Evolutionary conservation across 495 filamentous ascomycete genomes (phyloP).

Genomic region (Tetracladium marchalianum): DNA sequence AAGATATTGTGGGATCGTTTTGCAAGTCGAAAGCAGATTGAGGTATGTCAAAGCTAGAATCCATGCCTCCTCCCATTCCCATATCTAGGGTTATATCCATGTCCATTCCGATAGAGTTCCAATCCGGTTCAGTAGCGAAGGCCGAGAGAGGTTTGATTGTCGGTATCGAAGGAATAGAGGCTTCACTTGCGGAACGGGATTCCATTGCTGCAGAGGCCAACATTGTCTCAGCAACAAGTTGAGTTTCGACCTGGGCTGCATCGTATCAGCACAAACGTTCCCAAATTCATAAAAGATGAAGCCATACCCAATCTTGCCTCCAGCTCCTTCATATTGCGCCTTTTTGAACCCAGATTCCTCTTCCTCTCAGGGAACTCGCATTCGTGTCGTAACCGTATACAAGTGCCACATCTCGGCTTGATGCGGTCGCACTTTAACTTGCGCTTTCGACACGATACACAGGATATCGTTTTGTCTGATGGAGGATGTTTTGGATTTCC

Average conservation of each 20-base stretch:
- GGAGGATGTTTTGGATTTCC: no score
- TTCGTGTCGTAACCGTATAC: conserved; percentile 70
- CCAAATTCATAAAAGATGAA: neutral
- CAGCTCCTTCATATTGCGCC: conserved; percentile 90
- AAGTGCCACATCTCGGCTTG: conserved; percentile 85
- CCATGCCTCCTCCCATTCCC: neutral
- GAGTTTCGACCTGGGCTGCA: conserved; percentile 17
- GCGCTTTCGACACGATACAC: conserved; percentile 80
- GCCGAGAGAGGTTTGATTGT: conserved; percentile 2
- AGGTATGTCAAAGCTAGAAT: conserved; percentile 7
- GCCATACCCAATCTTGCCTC: conserved; percentile 73
- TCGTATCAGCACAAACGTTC: neutral
- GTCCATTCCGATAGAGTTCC: conserved; percentile 24
- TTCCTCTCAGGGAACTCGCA: conserved; percentile 90
- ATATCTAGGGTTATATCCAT: conserved; percentile 5
- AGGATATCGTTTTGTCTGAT: conserved; percentile 68
- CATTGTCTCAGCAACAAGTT: conserved; percentile 6
- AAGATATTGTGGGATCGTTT: no score
- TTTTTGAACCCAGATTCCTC: conserved; percentile 91
- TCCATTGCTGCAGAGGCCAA: no score
- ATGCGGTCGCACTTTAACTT: conserved; percentile 71
- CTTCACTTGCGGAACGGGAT: no score
- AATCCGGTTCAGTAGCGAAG: neutral
- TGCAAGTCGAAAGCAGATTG: conserved; percentile 4
- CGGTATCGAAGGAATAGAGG: neutral